Conservation (phyloP, 306 rosid species). For the Malus asiatica region DNA sequence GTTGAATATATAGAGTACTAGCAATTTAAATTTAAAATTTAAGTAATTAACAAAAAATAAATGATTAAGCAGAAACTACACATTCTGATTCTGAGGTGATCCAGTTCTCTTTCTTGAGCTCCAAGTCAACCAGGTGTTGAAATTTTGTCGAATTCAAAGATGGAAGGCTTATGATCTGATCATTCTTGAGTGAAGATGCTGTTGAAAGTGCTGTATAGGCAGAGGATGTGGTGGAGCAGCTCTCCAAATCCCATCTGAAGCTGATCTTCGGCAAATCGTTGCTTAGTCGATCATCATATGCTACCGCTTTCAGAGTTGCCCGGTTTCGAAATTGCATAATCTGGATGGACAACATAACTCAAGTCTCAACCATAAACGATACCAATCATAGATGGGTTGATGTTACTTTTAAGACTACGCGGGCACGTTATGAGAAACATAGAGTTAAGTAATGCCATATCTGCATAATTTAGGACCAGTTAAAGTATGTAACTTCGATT, state of each 20-base stretch:
- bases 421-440: background rate
- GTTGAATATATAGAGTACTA: background rate
- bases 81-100: conserved; percentile 94
- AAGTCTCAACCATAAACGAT: background rate
- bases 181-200: conserved; percentile 39
- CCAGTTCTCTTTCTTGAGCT: conserved; percentile 68
- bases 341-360: conserved; percentile 30
- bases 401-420: background rate
- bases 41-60: background rate
- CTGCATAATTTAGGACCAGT: background rate
- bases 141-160: conserved; percentile 27
- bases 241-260: conserved; percentile 81
- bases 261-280: conserved; percentile 85
- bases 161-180: conserved; percentile 20
- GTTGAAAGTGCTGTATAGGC: conserved; percentile 44
- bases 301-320: conserved; percentile 40
- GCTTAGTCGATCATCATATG: conserved; percentile 46
- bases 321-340: conserved; percentile 48
- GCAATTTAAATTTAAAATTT: background rate
- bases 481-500: background rate
- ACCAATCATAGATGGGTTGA: background rate
- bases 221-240: conserved; percentile 69
- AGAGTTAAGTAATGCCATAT: background rate
- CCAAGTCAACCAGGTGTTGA: conserved; percentile 18
- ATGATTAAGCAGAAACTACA: background rate